Evolutionary conservation across 495 filamentous ascomycete species (phyloP).

Genomic region (Penicillium samsonianum): DNA sequence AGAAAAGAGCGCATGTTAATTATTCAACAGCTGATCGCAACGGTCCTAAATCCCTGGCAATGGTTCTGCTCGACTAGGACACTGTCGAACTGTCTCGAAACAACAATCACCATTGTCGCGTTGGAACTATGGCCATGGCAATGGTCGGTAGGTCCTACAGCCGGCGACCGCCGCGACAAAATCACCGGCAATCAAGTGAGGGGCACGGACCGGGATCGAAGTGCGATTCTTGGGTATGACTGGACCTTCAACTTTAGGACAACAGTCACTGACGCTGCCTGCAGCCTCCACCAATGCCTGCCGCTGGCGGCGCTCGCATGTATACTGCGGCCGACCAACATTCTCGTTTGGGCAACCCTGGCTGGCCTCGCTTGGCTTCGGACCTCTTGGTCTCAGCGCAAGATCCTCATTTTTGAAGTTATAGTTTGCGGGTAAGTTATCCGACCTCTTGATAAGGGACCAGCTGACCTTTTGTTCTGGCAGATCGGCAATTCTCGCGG

Average conservation of each 20-base stretch:
- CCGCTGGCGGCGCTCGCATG: slow-evolving; percentile 78
- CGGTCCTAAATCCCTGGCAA: slow-evolving; percentile 86
- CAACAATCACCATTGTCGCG: slow-evolving; percentile 77
- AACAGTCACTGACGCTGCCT: slow-evolving; percentile 20
- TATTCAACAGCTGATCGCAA: slow-evolving; percentile 55
- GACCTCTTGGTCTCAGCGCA: slow-evolving; percentile 41
- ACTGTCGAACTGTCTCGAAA: slow-evolving; percentile 92
- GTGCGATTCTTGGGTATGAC: slow-evolving; percentile 16
- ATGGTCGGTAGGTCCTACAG: slow-evolving; percentile 40
- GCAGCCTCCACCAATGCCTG: slow-evolving; percentile 64
- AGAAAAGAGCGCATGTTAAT: slow-evolving; percentile 3
- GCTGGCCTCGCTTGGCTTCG: slow-evolving; percentile 48
- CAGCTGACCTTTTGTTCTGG: slow-evolving; percentile 15
- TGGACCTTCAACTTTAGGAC: neutral
- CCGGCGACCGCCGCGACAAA: slow-evolving; percentile 10
- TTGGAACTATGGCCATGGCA: slow-evolving; percentile 88
- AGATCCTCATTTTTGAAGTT: slow-evolving; percentile 60
- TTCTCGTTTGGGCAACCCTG: slow-evolving; percentile 76
- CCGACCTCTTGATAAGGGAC: neutral
- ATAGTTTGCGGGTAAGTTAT: slow-evolving; percentile 65
- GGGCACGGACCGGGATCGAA: slow-evolving; percentile 12
- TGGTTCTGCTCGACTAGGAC: slow-evolving; percentile 95
- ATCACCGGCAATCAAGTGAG: slow-evolving; percentile 9
- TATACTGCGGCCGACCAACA: slow-evolving; percentile 86
- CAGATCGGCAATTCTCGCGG: slow-evolving; percentile 56